Percentiles rank a stretch among this genome's conserved stretches.
phyloP scores from a whole-genome alignment of 208 protist species.

The Vickermania ingenoplastis region DNA sequence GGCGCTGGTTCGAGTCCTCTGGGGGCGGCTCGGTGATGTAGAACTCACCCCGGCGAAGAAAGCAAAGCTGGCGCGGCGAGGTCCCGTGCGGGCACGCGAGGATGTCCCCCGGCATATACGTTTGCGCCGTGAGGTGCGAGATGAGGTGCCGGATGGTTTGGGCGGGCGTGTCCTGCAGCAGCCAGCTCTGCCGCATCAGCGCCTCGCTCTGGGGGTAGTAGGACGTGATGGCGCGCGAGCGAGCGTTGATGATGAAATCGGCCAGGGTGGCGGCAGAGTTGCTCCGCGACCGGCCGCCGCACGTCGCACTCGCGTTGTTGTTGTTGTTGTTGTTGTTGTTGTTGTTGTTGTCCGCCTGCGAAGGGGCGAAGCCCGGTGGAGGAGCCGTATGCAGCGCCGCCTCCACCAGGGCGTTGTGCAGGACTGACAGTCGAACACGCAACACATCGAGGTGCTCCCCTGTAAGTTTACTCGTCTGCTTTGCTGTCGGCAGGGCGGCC shows the following conservation, averaged over 20 bases:
- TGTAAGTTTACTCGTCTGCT: constrained; percentile 5
- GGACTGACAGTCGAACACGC: constrained; percentile 48
- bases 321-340: not conserved
- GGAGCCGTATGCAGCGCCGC: constrained; percentile 6
- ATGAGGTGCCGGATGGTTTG: constrained; percentile 63
- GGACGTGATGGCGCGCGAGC: constrained; percentile 32
- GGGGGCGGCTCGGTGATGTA: constrained; percentile 35
- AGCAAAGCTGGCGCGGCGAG: constrained; percentile 54
- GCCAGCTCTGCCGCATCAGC: constrained; percentile 81
- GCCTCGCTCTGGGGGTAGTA: constrained; percentile 71
- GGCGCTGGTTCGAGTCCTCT: not conserved
- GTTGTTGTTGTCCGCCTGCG: not conserved
- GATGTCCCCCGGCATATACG: constrained; percentile 66
- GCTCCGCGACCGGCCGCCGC: constrained; percentile 7
- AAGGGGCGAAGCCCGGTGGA: not conserved
- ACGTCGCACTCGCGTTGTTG: not conserved
- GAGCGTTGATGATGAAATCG: constrained; percentile 42
- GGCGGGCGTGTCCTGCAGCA: constrained; percentile 73
- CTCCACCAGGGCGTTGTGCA: constrained; percentile 51
- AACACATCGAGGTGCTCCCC: constrained; percentile 37
- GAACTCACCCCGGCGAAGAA: constrained; percentile 60
- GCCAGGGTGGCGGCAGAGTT: constrained; percentile 13
- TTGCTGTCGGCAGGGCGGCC: constrained; percentile 14
- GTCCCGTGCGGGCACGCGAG: constrained; percentile 57
- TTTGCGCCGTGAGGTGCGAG: constrained; percentile 47